Evolutionary conservation across 352 stramenopile species (phyloP).

Genomic region (Thalassiosira hispida): DNA sequence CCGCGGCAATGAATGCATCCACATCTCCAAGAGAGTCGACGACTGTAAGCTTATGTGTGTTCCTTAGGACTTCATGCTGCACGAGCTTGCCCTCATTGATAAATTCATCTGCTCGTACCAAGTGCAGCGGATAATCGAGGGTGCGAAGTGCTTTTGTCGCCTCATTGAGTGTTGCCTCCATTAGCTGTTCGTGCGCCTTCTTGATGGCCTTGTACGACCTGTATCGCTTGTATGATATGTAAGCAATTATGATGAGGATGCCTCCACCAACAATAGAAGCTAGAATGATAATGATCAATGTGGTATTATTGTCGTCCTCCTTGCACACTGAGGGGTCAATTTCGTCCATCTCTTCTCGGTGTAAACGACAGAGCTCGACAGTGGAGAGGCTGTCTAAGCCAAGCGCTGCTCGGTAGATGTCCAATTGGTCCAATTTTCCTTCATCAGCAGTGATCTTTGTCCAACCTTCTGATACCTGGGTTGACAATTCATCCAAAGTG

Average conservation of each 20-base stretch:
- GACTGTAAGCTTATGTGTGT: constrained; percentile 55
- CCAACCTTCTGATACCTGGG: constrained; percentile 28
- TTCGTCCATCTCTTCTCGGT: constrained; percentile 51
- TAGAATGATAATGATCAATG: too few species aligned
- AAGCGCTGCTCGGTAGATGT: constrained; percentile 43
- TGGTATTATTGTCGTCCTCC: too few species aligned
- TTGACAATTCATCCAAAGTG: constrained; percentile 29
- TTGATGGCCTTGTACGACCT: too few species aligned
- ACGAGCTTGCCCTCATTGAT: constrained; percentile 39
- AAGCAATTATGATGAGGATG: too few species aligned
- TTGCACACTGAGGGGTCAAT: constrained; percentile 34
- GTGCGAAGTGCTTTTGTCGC: constrained; percentile 32
- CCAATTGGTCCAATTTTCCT: constrained; percentile 40
- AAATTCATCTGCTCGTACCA: constrained; percentile 51
- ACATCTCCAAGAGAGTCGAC: constrained; percentile 52
- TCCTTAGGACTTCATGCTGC: constrained; percentile 51
- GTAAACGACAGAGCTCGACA: constrained; percentile 40
- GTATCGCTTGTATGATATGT: too few species aligned
- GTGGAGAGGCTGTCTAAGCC: constrained; percentile 31
- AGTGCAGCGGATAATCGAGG: constrained; percentile 51
- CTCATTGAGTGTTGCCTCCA: constrained; percentile 52
- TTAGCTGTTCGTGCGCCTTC: constrained; percentile 50
- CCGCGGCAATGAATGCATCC: constrained; percentile 44
- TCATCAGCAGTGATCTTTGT: constrained; percentile 29
- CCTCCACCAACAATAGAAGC: too few species aligned